Evolutionary conservation across 371 early-diverging fungal genomes (phyloP), one percentile per base, ranked within the genome.

Genomic region (Syncephalastrum racemosum): DNA sequence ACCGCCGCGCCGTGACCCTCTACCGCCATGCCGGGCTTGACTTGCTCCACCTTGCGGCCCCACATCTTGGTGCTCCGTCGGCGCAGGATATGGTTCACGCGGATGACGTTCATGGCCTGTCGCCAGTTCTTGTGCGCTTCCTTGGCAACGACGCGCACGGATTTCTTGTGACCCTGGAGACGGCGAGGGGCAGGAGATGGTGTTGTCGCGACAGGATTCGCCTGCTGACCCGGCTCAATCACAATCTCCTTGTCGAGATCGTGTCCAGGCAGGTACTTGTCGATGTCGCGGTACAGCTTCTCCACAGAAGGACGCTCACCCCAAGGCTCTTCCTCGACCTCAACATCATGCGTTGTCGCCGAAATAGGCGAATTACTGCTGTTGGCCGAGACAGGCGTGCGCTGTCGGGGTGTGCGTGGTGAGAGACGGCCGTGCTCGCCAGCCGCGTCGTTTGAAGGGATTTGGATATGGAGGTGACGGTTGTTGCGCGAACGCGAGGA

Each of bases 191-290:
- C 27, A 4, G 58, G 58, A 12, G 64, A 45, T 12, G 56, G 44
- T 13, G 58, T 36, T 12, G 67, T 56, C 14, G 67, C 53, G 50
- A 50, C 31, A 15, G 50, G 50, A 23, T 24, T 24, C n/a, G 31
- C 12, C 8, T 20, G 31, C 16, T 16, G 10, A 25, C 6, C 36
- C 13, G 36, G 50, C n/a, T 77, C 76, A 46, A 88, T 84, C 40
- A 88, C 71, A 25, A 91, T 89, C n/a, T 88, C 91, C 57, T 83
- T 80, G 58, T 92, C 92, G 43, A 92, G 63, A 62, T 92, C 91
- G 60, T 92, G 88, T 13, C 78, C 86, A 22, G 91, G 91, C 60
- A 92, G 83, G 66, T 86, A 92, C 55, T 83, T 75, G 52, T 90
- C 90, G 51, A 92, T 75, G 56, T 91, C 83, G 51, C 87, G 82